phyloP scores from a whole-genome alignment of 163 green algal species.

The Dunaliella salina region DNA sequence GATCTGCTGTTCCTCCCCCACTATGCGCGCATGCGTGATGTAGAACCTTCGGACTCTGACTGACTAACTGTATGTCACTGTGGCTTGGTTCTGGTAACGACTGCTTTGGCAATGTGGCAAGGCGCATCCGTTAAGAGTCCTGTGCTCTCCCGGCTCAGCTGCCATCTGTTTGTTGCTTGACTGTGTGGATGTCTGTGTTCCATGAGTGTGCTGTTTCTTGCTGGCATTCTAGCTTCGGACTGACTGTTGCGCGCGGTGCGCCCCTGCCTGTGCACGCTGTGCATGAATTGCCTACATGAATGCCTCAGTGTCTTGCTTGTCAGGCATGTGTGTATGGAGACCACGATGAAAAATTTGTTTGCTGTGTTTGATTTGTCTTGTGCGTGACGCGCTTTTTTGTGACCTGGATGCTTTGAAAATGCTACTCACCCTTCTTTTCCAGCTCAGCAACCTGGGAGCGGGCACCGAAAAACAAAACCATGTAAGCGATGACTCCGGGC shows the following conservation, averaged over 20 bases:
- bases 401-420: too few relatives aligned
- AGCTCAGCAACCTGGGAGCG: not conserved
- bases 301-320: not conserved
- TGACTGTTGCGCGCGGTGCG: not conserved
- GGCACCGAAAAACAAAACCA: not conserved
- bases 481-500: not conserved
- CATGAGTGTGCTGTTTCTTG: not conserved
- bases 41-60: not conserved
- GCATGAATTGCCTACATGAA: not conserved
- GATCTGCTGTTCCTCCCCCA: not conserved
- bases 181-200: not conserved
- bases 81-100: not conserved
- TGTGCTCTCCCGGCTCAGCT: not conserved
- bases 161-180: not conserved
- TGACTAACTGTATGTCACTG: not conserved
- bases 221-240: not conserved
- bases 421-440: not conserved
- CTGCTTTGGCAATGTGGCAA: too few relatives aligned
- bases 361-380: not conserved
- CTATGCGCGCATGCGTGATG: not conserved
- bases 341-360: not conserved
- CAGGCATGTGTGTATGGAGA: not conserved
- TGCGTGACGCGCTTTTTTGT: not conserved
- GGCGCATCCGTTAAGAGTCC: not conserved
- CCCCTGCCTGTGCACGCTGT: not conserved